phyloP scores from a whole-genome alignment of 805 yeast species.

The Candida ficus region DNA sequence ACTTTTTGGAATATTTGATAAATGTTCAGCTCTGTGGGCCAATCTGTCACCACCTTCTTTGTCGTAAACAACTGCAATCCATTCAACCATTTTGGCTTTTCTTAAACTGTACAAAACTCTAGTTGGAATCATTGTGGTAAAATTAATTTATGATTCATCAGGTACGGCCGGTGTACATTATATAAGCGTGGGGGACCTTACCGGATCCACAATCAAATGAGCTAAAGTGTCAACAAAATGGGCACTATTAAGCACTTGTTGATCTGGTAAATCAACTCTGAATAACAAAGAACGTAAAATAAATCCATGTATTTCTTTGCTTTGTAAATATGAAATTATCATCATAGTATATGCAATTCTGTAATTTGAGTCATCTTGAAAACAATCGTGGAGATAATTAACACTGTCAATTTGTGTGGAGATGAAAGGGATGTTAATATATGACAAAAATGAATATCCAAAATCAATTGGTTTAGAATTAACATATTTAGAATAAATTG shows the following conservation, averaged over 20 bases:
- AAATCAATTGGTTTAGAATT: conserved; percentile 6
- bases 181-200: background rate
- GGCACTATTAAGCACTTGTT: no score
- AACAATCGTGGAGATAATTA: background rate
- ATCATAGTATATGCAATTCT: background rate
- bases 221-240: no score
- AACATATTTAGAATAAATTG: conserved; percentile 5
- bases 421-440: background rate
- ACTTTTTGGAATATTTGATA: conserved; percentile 39
- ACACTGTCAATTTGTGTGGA: background rate
- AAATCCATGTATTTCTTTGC: conserved; percentile 5
- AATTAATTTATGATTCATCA: no score
- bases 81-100: conserved; percentile 44
- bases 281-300: conserved; percentile 9
- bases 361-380: background rate
- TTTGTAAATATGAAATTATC: conserved; percentile 3
- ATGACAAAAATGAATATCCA: conserved; percentile 7
- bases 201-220: no score
- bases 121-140: conserved; percentile 9
- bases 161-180: background rate
- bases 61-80: conserved; percentile 67
- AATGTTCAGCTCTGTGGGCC: conserved; percentile 46
- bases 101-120: conserved; percentile 5
- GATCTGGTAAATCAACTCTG: conserved; percentile 1
- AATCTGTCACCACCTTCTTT: conserved; percentile 52